Evolutionary conservation across 106 monocot species (phyloP).

Genomic region (Alisma plantagoaquatica): DNA sequence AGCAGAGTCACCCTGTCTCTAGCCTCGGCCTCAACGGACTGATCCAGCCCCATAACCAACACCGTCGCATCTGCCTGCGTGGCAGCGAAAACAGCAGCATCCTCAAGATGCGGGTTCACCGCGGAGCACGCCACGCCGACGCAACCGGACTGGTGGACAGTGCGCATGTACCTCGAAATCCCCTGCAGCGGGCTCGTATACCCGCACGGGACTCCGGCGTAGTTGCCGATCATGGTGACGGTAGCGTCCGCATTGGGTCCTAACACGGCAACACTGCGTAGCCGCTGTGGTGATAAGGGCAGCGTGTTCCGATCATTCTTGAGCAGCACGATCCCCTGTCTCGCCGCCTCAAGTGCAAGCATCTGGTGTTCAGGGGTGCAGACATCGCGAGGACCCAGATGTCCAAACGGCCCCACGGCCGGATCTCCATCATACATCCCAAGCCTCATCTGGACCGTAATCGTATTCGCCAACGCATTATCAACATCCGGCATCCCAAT

Average conservation of each 20-base stretch:
- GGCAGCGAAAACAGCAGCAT: slow-evolving; percentile 32
- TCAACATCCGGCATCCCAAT: slow-evolving; percentile 31
- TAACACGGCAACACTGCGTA: slow-evolving; percentile 38
- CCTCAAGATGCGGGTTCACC: slow-evolving; percentile 39
- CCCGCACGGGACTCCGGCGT: slow-evolving; percentile 52
- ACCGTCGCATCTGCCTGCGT: slow-evolving; percentile 40
- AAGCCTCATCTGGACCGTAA: slow-evolving; percentile 42
- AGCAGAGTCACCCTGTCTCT: slow-evolving; percentile 37
- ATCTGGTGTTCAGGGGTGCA: slow-evolving; percentile 46
- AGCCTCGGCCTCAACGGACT: slow-evolving; percentile 52
- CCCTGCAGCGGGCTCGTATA: slow-evolving; percentile 53
- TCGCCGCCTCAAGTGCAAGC: slow-evolving; percentile 61
- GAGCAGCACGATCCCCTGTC: slow-evolving; percentile 60
- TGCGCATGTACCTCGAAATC: slow-evolving; percentile 23
- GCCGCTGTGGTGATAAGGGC: slow-evolving; percentile 24
- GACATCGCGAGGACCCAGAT: slow-evolving; percentile 48
- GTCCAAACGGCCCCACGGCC: slow-evolving; percentile 25
- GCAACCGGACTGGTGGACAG: slow-evolving; percentile 46
- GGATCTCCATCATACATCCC: slow-evolving; percentile 73
- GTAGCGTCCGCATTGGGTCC: slow-evolving; percentile 63
- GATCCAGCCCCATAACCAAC: slow-evolving; percentile 59
- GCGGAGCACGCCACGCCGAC: slow-evolving; percentile 33
- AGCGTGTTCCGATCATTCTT: slow-evolving; percentile 33
- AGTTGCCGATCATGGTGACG: slow-evolving; percentile 77
- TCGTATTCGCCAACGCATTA: slow-evolving; percentile 29